phyloP scores from a whole-genome alignment of 164 flowering plant species.

The Magnolia sinica region DNA sequence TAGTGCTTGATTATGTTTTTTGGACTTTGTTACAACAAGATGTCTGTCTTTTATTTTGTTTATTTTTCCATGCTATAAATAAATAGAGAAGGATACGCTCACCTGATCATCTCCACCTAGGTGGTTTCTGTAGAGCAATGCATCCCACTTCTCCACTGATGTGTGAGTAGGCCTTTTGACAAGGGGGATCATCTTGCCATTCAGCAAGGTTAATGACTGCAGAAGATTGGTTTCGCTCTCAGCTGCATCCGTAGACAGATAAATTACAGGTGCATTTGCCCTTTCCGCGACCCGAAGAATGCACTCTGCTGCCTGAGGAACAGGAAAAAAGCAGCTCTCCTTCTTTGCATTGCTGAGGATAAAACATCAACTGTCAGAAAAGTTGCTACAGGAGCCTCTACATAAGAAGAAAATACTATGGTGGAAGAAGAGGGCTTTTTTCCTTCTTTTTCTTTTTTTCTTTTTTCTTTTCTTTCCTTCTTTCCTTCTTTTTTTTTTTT shows the following conservation, averaged over 20 bases:
- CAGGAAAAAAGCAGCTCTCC: conserved; percentile 90
- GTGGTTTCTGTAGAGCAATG: conserved; percentile 67
- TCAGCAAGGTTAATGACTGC: conserved; percentile 58
- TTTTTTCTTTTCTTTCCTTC: neutral
- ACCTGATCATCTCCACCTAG: conserved; percentile 82
- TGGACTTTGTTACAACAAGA: neutral
- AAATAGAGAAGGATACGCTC: conserved; percentile 7
- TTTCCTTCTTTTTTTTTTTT: too few species aligned
- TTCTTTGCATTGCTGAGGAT: conserved; percentile 74
- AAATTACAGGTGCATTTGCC: conserved; percentile 80
- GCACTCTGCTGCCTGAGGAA: conserved; percentile 98
- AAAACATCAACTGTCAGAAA: conserved; percentile 1
- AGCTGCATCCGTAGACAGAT: conserved; percentile 98
- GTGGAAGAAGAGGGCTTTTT: too few species aligned
- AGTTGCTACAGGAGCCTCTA: neutral
- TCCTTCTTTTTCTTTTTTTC: too few species aligned
- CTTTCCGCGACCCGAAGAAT: conserved; percentile 65
- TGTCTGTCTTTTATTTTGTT: neutral
- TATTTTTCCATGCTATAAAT: neutral
- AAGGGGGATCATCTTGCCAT: conserved; percentile 81
- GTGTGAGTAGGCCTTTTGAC: conserved; percentile 77
- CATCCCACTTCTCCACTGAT: conserved; percentile 98
- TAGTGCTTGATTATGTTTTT: neutral
- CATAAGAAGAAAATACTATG: neutral
- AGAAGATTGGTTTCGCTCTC: conserved; percentile 89